Conservation (phyloP, 1,139 yeast species). For the Protomyces inundatus region DNA sequence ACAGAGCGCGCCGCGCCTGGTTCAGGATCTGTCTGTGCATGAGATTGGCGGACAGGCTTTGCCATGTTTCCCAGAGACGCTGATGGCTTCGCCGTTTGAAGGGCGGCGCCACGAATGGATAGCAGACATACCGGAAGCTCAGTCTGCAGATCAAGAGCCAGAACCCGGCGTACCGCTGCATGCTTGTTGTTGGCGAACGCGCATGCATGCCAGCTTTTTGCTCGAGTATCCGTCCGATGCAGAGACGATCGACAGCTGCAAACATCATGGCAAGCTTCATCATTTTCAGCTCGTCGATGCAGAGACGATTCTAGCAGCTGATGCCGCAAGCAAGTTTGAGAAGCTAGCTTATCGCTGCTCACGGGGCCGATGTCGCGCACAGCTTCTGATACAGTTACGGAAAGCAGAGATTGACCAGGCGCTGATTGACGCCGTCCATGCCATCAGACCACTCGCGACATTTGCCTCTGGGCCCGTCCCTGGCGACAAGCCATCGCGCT, state of each 20-base stretch:
- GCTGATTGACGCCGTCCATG: not conserved
- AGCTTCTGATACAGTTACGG: not conserved
- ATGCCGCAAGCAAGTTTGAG: not conserved
- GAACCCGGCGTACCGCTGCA: conserved; percentile 1
- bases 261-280: conserved; percentile 4
- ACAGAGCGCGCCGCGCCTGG: conserved; percentile 20
- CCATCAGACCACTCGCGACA: conserved; percentile 9
- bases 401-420: not conserved
- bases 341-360: conserved; percentile 11
- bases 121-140: not conserved
- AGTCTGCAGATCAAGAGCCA: not conserved
- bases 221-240: conserved; percentile 10
- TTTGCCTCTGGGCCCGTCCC: not conserved
- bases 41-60: not conserved
- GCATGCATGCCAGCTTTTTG: conserved; percentile 12
- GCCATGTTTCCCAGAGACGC: conserved; percentile 7
- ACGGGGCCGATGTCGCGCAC: conserved; percentile 6
- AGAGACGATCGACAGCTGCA: conserved; percentile 2
- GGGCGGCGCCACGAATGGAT: conserved; percentile 11
- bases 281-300: conserved; percentile 11
- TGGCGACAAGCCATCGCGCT: conserved; percentile 10
- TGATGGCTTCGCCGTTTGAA: not conserved
- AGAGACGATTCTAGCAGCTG: not conserved
- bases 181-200: conserved; percentile 13
- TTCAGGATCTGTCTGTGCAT: conserved; percentile 15